A percentile compares a stretch with the other conserved stretches of the same genome.
Evolutionary conservation across 257 asterid genomes (phyloP).

Genomic region (Verbena officinalis): DNA sequence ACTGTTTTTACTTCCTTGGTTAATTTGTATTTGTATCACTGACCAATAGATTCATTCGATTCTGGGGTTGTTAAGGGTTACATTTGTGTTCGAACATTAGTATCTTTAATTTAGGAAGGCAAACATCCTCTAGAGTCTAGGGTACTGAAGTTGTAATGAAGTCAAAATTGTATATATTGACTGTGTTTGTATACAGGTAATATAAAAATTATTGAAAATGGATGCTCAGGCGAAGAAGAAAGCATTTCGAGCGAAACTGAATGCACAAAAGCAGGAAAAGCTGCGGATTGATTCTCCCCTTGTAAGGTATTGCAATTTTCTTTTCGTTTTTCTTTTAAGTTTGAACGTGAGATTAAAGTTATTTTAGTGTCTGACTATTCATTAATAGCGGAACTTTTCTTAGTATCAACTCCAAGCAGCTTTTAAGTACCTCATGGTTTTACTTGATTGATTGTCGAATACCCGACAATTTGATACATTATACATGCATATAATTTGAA

Average conservation of each 20-base stretch:
- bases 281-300: conserved; percentile 85
- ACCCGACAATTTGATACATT: not conserved
- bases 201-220: conserved; percentile 33
- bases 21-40: no score
- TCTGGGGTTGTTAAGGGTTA: no score
- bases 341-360: conserved; percentile 4
- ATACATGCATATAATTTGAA: not conserved
- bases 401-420: not conserved
- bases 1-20: no score
- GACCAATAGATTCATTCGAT: no score
- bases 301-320: conserved; percentile 55
- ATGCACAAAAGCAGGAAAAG: conserved; percentile 64
- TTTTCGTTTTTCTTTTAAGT: not conserved
- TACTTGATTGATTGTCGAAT: not conserved
- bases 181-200: conserved; percentile 23
- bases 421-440: not conserved
- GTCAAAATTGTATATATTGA: conserved; percentile 12
- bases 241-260: conserved; percentile 73
- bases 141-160: no score
- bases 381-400: not conserved
- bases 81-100: no score
- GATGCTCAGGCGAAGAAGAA: conserved; percentile 76
- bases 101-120: no score
- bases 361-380: conserved; percentile 4
- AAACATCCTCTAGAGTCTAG: no score